Percentiles rank a stretch among this genome's conserved stretches.
phyloP scores from a whole-genome alignment of 345 rosid species.

The Hibiscus tridactylites region DNA sequence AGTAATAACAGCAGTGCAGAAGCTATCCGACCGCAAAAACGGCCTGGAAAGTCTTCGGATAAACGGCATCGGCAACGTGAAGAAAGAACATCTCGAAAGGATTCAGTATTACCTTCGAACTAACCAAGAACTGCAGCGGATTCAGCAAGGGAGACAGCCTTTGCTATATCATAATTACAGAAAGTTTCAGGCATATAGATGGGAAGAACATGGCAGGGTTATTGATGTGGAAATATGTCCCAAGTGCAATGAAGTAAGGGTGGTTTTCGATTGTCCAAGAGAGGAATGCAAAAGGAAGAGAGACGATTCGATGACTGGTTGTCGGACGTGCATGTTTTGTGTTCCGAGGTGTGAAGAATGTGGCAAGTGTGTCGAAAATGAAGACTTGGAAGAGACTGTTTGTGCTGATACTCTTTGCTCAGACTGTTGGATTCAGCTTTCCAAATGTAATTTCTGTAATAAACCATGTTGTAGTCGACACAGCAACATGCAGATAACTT shows the following conservation, averaged over 20 bases:
- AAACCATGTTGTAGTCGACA: slow-evolving; percentile 59
- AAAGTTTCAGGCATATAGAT: not conserved
- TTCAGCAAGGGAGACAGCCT: slow-evolving; percentile 1
- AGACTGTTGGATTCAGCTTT: slow-evolving; percentile 63
- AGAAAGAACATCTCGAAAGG: slow-evolving; percentile 41
- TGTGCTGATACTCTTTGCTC: slow-evolving; percentile 48
- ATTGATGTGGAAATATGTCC: slow-evolving; percentile 66
- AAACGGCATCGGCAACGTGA: slow-evolving; percentile 42
- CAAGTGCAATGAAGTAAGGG: slow-evolving; percentile 45
- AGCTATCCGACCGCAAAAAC: slow-evolving; percentile 25
- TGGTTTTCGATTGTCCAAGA: slow-evolving; percentile 51
- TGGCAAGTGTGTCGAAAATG: slow-evolving; percentile 33
- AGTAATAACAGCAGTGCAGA: slow-evolving; percentile 45
- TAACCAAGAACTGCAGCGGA: slow-evolving; percentile 3
- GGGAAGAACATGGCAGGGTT: not conserved
- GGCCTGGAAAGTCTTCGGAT: slow-evolving; percentile 34
- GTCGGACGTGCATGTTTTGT: slow-evolving; percentile 58
- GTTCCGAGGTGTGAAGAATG: slow-evolving; percentile 66
- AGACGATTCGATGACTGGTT: slow-evolving; percentile 14
- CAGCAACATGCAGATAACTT: slow-evolving; percentile 6
- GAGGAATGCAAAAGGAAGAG: slow-evolving; percentile 28
- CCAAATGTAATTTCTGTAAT: slow-evolving; percentile 67
- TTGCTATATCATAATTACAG: slow-evolving; percentile 21
- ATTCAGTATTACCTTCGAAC: slow-evolving; percentile 26
- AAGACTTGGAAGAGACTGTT: slow-evolving; percentile 41